Evolutionary conservation across 2,329 filamentous ascomycete species (phyloP), one percentile per base, ranked within the genome.

Genomic region (Colletotrichum eleusines): DNA sequence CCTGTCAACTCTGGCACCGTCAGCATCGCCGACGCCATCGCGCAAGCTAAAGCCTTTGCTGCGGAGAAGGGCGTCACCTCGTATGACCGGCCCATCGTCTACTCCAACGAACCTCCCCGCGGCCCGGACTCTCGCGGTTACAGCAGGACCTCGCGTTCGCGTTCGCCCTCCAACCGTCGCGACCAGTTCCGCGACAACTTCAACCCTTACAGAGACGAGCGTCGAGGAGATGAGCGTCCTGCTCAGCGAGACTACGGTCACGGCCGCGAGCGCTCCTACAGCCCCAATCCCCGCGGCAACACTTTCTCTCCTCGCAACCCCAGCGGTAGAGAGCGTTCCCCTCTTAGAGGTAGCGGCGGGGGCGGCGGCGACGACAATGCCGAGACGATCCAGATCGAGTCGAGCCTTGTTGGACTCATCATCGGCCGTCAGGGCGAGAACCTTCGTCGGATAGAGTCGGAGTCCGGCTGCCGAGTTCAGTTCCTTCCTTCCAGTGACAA

Each of bases 381-480:
- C 31, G 94, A 97, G 82, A 92, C 91, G 31, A 94, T 97, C 74
- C 89, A 92, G 76, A 94, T 97, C 76, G 94, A 97, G 78, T 94
- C 93, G 28, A 93, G 90, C 76, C 87, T 97, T 58, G 94, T 97
- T 62, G 94, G 94, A 51, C 85, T 97, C 42, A 97, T 97, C 77
- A 97, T 97, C 78, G 94, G 94, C 63, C 90, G 94, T 71, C 92
- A 95, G 77, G 94, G 94, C 74, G 95, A 97, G 82, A 97, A 97
- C 76, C 84, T 97, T 53, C 88, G 94, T 74, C 91, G 93, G 69
- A 94, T 97, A 74, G 95, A 97, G 81, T 85, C 89, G 55, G 94
- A 97, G 76, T 94, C 92, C 58, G 90, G 90, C 64, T 95, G 94
- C 75, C 88, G 94, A 70, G 94, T 97, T 33, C 94, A 97, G 81